Evolutionary conservation across 345 rosid genomes (phyloP), one percentile per base, ranked within the genome.

Genomic region (Heritiera littoralis): DNA sequence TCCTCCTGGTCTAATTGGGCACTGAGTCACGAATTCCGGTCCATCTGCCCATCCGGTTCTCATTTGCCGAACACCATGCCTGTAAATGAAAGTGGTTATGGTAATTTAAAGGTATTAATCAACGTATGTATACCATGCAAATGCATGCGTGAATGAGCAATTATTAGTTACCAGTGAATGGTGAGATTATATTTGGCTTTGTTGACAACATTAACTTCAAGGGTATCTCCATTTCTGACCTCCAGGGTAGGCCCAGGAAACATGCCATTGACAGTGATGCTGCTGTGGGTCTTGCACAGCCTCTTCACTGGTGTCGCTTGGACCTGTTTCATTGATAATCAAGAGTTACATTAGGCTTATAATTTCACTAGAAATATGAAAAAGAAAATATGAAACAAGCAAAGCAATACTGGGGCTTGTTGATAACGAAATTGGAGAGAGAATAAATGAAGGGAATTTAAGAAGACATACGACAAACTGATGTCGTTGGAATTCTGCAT

Each of bases 31-130:
- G 23, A 89, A 92, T 77, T 93, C 99, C 0, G 99, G 98, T 55
- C 99, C 99, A 75, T 95, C 99, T 0, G 98, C 96, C 98, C 99
- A 94, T 9, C 88, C 97, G 0, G 97, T 92, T 69, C 97, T 87
- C 67, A 93, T 79, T 72, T 95, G 99, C 78, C 99, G 83, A 7
- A 94, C 41, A 8, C 99, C 99, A 78, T 95, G 99, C 99, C 99
- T 95, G 23, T 18, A 51, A 28, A 51, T 48, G 7, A 49, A 70
- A 28, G n/a, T 45, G 5, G 9, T 48, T 55, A 49, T 49, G 59
- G 23, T 28, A 13, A 49, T 48, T 70, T 20, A 70, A 28, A 28
- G 1, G 5, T 49, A 28, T 38, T 32, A 14, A 64, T 23, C 23
- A 51, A 35, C 20, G 56, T n/a, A 67, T 52, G 38, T 3, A 52